These are phyloP conservation scores for Paecilomyces fulvus DNA, from an alignment of 2,329 filamentous ascomycete species.

Conservation along the genomic window DNA sequence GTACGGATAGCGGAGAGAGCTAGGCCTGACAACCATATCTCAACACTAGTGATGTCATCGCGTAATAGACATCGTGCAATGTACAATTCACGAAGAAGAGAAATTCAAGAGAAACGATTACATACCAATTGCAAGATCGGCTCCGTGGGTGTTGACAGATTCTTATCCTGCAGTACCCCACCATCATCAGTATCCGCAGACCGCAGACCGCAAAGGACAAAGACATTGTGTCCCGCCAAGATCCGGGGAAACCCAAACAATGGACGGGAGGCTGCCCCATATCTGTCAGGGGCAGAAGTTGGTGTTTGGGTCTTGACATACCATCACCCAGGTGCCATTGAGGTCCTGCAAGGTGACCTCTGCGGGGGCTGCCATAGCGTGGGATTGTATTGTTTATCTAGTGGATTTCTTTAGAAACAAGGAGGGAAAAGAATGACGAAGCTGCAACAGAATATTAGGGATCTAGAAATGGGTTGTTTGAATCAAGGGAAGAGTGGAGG, in stretches of 20 bases:
- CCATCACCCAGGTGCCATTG: constrained; percentile 61
- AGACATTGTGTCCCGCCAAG: background rate
- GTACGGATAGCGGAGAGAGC: constrained; percentile 1
- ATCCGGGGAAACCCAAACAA: background rate
- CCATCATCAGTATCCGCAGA: constrained; percentile 1
- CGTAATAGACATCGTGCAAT: too few species aligned
- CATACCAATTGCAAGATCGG: constrained; percentile 55
- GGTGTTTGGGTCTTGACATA: constrained; percentile 33
- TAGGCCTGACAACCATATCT: background rate
- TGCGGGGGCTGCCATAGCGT: constrained; percentile 62
- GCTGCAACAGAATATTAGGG: background rate
- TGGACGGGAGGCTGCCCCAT: background rate
- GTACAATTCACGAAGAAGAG: background rate
- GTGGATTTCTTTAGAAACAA: background rate
- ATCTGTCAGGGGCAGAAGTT: background rate
- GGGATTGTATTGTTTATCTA: background rate
- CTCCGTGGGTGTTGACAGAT: constrained; percentile 60
- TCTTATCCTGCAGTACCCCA: constrained; percentile 55
- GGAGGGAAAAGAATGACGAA: background rate
- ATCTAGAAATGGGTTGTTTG: background rate
- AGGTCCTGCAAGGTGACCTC: constrained; percentile 60
- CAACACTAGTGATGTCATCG: background rate
- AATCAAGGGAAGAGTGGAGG: background rate
- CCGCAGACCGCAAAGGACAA: background rate
- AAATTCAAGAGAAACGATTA: background rate